Conservation (phyloP, 2,329 filamentous ascomycete genomes). For the Ceratocystis smalleyi region DNA sequence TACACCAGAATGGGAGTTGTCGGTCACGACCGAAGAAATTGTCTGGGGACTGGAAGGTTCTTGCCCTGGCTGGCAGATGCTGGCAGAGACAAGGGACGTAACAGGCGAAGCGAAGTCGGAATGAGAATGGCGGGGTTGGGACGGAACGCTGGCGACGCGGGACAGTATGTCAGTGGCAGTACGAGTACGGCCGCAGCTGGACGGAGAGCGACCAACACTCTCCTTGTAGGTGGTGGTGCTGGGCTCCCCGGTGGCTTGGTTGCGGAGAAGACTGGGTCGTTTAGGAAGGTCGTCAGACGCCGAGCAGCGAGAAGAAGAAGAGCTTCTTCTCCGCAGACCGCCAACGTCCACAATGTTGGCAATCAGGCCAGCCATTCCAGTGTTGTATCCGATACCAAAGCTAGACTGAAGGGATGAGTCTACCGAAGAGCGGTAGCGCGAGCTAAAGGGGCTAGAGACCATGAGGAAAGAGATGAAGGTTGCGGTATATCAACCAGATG, state of each 20-base stretch:
- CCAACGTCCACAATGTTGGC: conserved; percentile 15
- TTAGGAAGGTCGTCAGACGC: conserved; percentile 13
- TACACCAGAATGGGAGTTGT: neutral
- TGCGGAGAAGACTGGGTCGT: conserved; percentile 15
- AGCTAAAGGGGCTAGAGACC: conserved; percentile 14
- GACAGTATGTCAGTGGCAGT: conserved; percentile 16
- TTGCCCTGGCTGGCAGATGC: conserved; percentile 3
- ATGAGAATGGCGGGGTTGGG: conserved; percentile 7
- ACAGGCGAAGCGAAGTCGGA: conserved; percentile 11
- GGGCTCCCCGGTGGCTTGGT: conserved; percentile 15
- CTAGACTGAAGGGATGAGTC: conserved; percentile 11
- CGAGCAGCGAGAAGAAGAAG: conserved; percentile 17
- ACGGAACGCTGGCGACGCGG: conserved; percentile 12
- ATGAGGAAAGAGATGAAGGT: neutral
- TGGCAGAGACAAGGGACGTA: conserved; percentile 6
- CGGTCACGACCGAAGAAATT: conserved; percentile 2
- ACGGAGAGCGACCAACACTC: conserved; percentile 13
- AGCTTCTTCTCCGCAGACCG: conserved; percentile 14
- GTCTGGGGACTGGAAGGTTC: conserved; percentile 6
- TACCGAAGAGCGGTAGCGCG: conserved; percentile 12
- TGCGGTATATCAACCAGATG: too few relatives aligned
- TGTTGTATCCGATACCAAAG: conserved; percentile 12
- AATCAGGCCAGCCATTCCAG: conserved; percentile 15
- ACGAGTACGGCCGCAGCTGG: conserved; percentile 11
- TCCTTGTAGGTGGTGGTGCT: conserved; percentile 14